Evolutionary conservation across 179 eudicot species (phyloP).

Genomic region (Gypsophila paniculata): DNA sequence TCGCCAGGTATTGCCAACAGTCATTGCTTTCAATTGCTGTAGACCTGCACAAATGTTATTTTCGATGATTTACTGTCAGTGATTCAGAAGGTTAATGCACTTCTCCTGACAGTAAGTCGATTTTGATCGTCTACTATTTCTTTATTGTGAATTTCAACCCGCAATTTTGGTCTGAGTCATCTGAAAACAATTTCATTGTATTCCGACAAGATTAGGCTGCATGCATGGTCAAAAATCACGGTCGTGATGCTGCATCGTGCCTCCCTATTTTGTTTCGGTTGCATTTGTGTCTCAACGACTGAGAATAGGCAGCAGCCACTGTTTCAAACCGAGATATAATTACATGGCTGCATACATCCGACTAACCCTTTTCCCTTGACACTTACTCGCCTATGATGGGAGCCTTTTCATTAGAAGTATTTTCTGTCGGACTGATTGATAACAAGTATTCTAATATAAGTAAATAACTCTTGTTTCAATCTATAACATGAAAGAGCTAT

Average conservation of each 20-base stretch:
- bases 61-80: not conserved
- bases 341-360: not conserved
- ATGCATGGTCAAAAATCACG: not conserved
- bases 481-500: constrained; percentile 13
- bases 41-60: not conserved
- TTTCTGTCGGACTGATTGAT: no score
- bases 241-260: not conserved
- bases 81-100: not conserved
- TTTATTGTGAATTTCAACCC: not conserved
- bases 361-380: no score
- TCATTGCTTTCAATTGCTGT: not conserved
- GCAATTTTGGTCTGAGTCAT: not conserved
- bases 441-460: no score
- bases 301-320: no score
- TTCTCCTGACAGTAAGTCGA: no score
- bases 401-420: no score
- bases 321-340: not conserved
- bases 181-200: not conserved
- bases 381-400: no score
- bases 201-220: not conserved
- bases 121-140: no score
- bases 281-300: no score
- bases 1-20: constrained; percentile 56
- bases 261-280: no score
- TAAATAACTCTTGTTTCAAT: not conserved